These are phyloP conservation scores for Hypoxylon lienhwacheense DNA, from an alignment of 495 filamentous ascomycete genomes.

Conservation along the genomic window DNA sequence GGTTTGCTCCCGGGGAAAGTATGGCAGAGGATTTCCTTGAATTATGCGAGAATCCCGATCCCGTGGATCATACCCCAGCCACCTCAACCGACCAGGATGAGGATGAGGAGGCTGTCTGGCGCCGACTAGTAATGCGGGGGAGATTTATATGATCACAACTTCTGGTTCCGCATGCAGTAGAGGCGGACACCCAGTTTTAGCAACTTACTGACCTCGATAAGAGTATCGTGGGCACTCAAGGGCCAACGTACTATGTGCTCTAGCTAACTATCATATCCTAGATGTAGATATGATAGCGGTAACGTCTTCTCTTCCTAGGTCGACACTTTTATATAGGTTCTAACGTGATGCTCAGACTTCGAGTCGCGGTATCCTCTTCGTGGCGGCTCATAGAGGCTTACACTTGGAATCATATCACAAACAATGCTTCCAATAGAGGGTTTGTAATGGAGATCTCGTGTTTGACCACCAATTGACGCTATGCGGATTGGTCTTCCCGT, in stretches of 20 bases:
- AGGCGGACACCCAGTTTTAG: neutral
- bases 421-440: neutral
- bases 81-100: conserved; percentile 34
- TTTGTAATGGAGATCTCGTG: neutral
- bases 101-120: conserved; percentile 40
- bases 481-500: neutral
- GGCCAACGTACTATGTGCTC: neutral
- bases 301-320: neutral
- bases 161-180: neutral
- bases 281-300: neutral
- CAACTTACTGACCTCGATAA: neutral
- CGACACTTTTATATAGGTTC: neutral
- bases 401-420: neutral
- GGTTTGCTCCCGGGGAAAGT: conserved; percentile 37
- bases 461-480: neutral
- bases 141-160: conserved; percentile 31
- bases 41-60: conserved; percentile 39
- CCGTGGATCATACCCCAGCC: conserved; percentile 32
- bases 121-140: conserved; percentile 39
- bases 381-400: neutral
- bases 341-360: neutral
- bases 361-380: neutral
- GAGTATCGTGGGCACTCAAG: neutral
- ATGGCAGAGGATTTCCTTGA: conserved; percentile 39
- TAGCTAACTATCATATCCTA: neutral